Evolutionary conservation across 305 asterid species (phyloP).

Genomic region (Plantago coronopus): DNA sequence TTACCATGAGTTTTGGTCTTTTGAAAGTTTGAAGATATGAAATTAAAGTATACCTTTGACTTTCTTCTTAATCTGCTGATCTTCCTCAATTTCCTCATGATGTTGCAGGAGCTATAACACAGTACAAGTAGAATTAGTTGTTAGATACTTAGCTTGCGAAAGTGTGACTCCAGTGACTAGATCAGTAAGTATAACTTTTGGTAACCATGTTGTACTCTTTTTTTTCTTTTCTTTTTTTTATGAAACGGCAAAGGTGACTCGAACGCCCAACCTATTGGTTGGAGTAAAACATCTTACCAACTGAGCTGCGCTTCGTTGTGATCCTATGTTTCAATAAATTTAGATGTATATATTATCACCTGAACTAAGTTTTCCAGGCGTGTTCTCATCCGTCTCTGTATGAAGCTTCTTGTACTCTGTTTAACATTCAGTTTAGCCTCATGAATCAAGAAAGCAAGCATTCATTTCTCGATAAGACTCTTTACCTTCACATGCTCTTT

Average conservation of each 20-base stretch:
- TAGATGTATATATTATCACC: slow-evolving; percentile 36
- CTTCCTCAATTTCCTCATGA: slow-evolving; percentile 37
- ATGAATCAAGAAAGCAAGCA: slow-evolving; percentile 5
- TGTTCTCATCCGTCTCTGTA: slow-evolving; percentile 76
- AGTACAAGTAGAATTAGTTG: slow-evolving; percentile 11
- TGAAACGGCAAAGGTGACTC: too few relatives aligned
- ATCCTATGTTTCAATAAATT: not conserved
- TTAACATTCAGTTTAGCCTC: slow-evolving; percentile 26
- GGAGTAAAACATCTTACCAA: too few relatives aligned
- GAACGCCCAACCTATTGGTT: too few relatives aligned
- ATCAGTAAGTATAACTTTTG: slow-evolving; percentile 1
- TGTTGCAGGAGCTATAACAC: slow-evolving; percentile 48
- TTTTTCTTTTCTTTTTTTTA: too few relatives aligned
- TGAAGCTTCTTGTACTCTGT: slow-evolving; percentile 75
- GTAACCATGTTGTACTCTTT: not conserved
- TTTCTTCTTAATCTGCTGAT: slow-evolving; percentile 34
- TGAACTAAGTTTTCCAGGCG: slow-evolving; percentile 61
- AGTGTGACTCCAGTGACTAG: slow-evolving; percentile 4
- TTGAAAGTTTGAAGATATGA: slow-evolving; percentile 2
- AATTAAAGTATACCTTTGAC: slow-evolving; percentile 33
- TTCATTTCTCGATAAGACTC: slow-evolving; percentile 9
- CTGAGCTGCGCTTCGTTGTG: too few relatives aligned
- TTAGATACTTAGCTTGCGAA: slow-evolving; percentile 4
- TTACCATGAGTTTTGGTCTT: not conserved
- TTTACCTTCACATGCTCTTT: slow-evolving; percentile 82